Evolutionary conservation across 345 rosid species (phyloP).

Genomic region (Murraya koenigii): DNA sequence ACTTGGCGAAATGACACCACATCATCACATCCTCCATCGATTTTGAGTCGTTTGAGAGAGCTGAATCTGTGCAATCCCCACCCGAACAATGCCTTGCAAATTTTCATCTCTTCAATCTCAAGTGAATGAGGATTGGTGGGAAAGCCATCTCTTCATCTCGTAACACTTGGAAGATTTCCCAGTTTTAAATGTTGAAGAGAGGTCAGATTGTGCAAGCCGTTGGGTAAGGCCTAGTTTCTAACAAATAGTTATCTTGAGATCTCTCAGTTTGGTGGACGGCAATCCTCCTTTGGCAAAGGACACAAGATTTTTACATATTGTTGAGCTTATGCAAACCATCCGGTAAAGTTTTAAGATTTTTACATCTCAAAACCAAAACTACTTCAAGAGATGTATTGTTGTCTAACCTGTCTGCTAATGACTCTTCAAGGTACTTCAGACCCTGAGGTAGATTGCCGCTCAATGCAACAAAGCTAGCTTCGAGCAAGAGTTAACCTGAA

Average conservation of each 20-base stretch:
- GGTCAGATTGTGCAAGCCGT: neutral
- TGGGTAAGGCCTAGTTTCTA: neutral
- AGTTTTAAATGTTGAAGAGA: neutral
- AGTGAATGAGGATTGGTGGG: slow-evolving; percentile 10
- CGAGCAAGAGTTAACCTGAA: neutral
- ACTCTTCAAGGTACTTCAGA: neutral
- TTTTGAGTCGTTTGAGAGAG: neutral
- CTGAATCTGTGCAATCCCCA: slow-evolving; percentile 27
- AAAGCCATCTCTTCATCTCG: no score
- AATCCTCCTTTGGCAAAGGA: neutral
- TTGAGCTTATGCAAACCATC: neutral
- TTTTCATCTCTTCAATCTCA: neutral
- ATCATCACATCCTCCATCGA: slow-evolving; percentile 11
- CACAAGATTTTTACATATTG: neutral
- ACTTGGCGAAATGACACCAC: slow-evolving; percentile 16
- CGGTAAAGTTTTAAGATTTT: neutral
- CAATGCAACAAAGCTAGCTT: neutral
- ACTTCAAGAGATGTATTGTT: neutral
- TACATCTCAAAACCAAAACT: neutral
- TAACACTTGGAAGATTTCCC: neutral
- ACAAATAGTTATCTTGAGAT: neutral
- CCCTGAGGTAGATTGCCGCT: neutral
- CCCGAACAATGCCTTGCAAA: neutral
- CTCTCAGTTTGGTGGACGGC: neutral
- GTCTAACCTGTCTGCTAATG: neutral